Base-by-base conservation (phyloP, 2,329 filamentous ascomycete genomes). In the Botrytis fabae region DNA sequence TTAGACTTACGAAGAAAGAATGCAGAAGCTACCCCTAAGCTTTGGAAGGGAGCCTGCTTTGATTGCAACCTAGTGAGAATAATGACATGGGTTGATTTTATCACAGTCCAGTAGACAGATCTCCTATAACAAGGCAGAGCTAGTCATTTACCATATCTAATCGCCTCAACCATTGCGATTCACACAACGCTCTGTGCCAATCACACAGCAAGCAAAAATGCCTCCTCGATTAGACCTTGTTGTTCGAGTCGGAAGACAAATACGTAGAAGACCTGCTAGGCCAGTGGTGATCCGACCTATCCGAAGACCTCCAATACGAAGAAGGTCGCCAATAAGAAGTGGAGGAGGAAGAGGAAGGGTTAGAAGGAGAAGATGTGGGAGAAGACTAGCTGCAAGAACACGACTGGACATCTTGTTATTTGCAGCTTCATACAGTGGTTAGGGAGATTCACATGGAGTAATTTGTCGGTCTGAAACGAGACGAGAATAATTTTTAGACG, bases 351-450 rank as follows among this genome's bases (percentile, higher is more conserved):
- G 59, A 61, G 35, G 35, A 7, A n/a, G 35, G 35, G n/a, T 20
- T 35, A 35, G 63, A 9, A 32, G 51, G 40, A 22, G 51, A 5
- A 10, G 66, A 46, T 40, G 40, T 46, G 51, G 54, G 25, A 61
- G 66, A 61, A 61, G 38, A 32, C 38, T n/a, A 35, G 40, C 66
- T 61, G 20, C 66, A 51, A 69, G 66, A 28, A 44, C 38, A 59
- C n/a, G 54, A 14, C 40, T 69, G 1, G 40, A 69, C 5, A 28
- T 69, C 54, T 44, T 61, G 54, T n/a, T 59, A 16, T 61, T 61
- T 25, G 42, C 51, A 61, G 51, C 40, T 69, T 69, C 51, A 61
- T 69, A 61, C n/a, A 61, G 66, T 69, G 54, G 28, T 42, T 68
- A 42, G 48, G n/a, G 42, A 57, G 35, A 10, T 10, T n/a, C n/a